Evolutionary conservation across 2,329 filamentous ascomycete species (phyloP), one percentile per base, ranked within the genome.

Genomic region (Hypomyces perniciosus): DNA sequence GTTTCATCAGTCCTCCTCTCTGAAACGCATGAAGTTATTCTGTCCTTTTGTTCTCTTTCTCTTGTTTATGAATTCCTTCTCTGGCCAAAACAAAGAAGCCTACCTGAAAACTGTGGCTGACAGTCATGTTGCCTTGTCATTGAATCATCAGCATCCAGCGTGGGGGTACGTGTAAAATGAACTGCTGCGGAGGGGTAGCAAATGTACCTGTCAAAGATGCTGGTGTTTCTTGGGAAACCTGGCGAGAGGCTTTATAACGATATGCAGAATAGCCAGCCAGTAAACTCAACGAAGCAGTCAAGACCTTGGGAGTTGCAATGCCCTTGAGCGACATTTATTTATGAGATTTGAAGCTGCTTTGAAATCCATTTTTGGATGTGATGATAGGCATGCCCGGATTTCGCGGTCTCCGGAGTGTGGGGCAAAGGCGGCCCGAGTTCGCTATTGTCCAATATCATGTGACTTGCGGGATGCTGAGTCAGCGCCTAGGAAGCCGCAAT

Each of bases 51-150:
- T 46, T 46, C 28, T 35, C 34, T 47, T 33, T 39, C 12, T 31
- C 20, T 46, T 41, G 41, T 46, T 42, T 44, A 9, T 28, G 13
- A 28, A 28, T 9, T 28, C 35, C 20, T 48, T 33, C 29, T 30
- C 29, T 39, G 28, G 12, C 20, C 26, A 37, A 27, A 33, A 42
- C 12, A 43, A 31, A 48, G 46, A 39, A 50, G 54, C 65, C 56
- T 61, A 77, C 74, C 69, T 74, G 71, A 52, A 77, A 77, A 48
- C 71, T 69, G 58, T 73, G 68, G 39, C 67, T 67, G 44, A 69
- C 68, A 33, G 72, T 65, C 73, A 76, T 77, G 48, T 62, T 73
- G 61, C 42, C 57, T 52, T 44, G 48, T 44, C 30, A 51, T 56
- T 62, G 48, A 48, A n/a, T 34, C 12, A 28, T 52, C 46, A 49